Percentiles rank a stretch among this genome's conserved stretches.
Evolutionary conservation across 768 basidiomycete species (phyloP).

Genomic region (Galerina marginata): DNA sequence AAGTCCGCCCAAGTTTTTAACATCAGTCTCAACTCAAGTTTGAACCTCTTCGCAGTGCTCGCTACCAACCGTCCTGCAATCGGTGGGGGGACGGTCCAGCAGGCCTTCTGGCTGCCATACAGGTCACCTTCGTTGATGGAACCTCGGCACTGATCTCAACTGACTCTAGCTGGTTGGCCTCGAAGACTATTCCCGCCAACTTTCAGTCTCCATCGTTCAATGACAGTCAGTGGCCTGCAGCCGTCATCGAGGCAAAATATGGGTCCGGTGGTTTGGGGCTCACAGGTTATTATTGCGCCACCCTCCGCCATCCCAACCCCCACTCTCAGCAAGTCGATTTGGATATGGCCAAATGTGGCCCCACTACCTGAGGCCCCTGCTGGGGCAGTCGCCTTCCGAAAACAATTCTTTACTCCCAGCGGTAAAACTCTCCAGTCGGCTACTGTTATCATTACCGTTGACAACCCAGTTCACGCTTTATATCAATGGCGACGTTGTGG

Average conservation of each 20-base stretch:
- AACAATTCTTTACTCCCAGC: slow-evolving; percentile 27
- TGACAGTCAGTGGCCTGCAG: too few species aligned
- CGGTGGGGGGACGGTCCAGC: slow-evolving; percentile 23
- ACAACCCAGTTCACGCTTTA: slow-evolving; percentile 37
- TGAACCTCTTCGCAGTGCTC: slow-evolving; percentile 32
- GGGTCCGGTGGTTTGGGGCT: too few species aligned
- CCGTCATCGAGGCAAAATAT: too few species aligned
- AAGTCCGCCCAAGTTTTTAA: slow-evolving; percentile 29
- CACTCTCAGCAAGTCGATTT: slow-evolving; percentile 21
- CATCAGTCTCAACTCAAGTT: slow-evolving; percentile 20
- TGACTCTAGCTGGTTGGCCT: slow-evolving; percentile 29
- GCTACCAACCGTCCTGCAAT: slow-evolving; percentile 32
- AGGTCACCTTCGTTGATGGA: slow-evolving; percentile 32
- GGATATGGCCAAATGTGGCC: slow-evolving; percentile 36
- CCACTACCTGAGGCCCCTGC: slow-evolving; percentile 20
- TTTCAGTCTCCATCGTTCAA: slow-evolving; percentile 25
- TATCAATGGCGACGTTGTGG: slow-evolving; percentile 29
- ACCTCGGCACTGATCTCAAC: slow-evolving; percentile 27
- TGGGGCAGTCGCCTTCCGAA: slow-evolving; percentile 35
- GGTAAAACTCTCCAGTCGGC: slow-evolving; percentile 34
- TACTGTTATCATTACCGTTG: slow-evolving; percentile 34
- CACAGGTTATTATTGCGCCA: too few species aligned
- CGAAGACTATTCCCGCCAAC: slow-evolving; percentile 24
- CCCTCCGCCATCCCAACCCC: slow-evolving; percentile 11
- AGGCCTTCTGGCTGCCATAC: slow-evolving; percentile 31